phyloP scores from a whole-genome alignment of 176 grass and related monocot genomes.

The Rhynchospora tenuis region DNA sequence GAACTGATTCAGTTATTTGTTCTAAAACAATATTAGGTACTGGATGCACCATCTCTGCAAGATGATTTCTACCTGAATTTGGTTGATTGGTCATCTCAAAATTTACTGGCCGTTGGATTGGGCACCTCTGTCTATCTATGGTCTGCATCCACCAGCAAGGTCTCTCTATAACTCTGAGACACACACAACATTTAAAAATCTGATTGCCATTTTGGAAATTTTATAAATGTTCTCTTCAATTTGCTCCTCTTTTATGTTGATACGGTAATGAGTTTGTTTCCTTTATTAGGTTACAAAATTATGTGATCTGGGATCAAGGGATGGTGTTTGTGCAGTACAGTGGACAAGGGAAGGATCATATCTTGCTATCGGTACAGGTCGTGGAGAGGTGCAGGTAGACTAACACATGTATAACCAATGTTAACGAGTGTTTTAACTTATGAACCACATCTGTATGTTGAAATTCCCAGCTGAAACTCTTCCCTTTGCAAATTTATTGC shows the following conservation, averaged over 20 bases:
- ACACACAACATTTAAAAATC: neutral
- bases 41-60: constrained; percentile 84
- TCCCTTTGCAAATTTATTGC: neutral
- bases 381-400: constrained; percentile 86
- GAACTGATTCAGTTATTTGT: neutral
- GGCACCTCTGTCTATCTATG: constrained; percentile 92
- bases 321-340: constrained; percentile 80
- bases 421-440: too few species aligned
- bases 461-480: neutral
- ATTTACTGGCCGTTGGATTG: constrained; percentile 78
- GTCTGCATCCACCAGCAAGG: constrained; percentile 92
- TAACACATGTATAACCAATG: neutral
- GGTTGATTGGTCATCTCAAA: constrained; percentile 97
- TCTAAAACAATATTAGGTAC: constrained; percentile 31
- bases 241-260: neutral
- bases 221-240: too few species aligned
- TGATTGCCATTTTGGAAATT: too few species aligned
- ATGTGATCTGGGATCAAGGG: constrained; percentile 76
- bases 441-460: neutral
- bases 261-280: neutral
- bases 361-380: constrained; percentile 79
- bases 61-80: constrained; percentile 99
- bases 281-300: constrained; percentile 69
- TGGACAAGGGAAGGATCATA: constrained; percentile 94
- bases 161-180: neutral